phyloP scores from a whole-genome alignment of 78 protist species.

The Speleostelium caveatum region DNA sequence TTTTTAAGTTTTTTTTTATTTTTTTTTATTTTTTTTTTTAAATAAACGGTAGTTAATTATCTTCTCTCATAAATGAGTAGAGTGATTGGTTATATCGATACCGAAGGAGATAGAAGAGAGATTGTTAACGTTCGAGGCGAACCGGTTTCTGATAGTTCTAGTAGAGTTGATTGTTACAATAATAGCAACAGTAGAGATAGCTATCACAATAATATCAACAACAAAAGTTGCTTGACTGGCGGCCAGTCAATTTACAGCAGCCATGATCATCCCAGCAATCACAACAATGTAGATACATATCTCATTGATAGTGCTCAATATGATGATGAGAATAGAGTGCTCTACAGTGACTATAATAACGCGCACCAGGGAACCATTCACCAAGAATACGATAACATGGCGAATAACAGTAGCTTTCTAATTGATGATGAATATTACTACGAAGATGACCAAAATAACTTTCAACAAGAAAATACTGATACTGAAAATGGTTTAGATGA shows the following conservation, averaged over 20 bases:
- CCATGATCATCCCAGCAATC: not conserved
- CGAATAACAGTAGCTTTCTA: not conserved
- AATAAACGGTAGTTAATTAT: not conserved
- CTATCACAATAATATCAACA: not conserved
- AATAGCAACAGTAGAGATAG: not conserved
- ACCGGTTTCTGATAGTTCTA: not conserved
- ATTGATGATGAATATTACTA: not conserved
- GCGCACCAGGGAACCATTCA: not conserved
- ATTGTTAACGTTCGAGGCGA: not conserved
- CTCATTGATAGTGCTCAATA: not conserved
- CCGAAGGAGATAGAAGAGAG: constrained; percentile 3
- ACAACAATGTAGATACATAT: not conserved
- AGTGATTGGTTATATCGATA: constrained; percentile 24
- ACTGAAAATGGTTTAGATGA: constrained; percentile 31
- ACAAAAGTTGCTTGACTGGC: not conserved
- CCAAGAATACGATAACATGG: not conserved
- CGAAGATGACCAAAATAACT: not conserved
- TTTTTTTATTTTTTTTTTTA: no score
- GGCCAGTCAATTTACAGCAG: not conserved
- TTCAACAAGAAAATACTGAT: constrained; percentile 15
- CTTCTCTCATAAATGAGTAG: not conserved
- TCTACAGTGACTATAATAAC: not conserved
- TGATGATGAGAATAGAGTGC: not conserved
- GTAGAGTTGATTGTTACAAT: not conserved
- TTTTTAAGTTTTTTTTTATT: no score